Percentiles rank a stretch among this genome's conserved stretches.
Conservation (phyloP, 495 filamentous ascomycete species). For the Hypoxylon rickii region DNA sequence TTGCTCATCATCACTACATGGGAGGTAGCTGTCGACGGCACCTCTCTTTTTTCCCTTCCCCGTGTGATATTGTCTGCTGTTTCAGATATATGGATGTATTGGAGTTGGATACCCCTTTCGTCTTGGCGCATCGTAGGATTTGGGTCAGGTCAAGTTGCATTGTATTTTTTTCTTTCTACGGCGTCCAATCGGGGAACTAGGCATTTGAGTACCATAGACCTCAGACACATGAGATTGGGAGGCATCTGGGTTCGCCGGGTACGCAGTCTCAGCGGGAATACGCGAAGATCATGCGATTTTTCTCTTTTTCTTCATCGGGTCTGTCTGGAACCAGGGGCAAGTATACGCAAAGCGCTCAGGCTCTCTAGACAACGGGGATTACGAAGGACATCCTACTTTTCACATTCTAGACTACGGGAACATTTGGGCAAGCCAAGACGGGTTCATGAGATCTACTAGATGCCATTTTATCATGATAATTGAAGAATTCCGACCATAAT, state of each 20-base stretch:
- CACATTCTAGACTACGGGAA: background rate
- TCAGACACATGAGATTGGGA: conserved; percentile 15
- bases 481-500: background rate
- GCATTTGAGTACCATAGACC: conserved; percentile 20
- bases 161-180: conserved; percentile 11
- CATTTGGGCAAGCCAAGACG: conserved; percentile 4
- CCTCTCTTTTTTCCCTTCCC: background rate
- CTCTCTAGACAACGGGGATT: conserved; percentile 7
- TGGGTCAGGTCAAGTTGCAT: conserved; percentile 16
- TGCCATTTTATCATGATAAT: background rate
- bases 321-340: background rate
- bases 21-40: conserved; percentile 2
- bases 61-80: conserved; percentile 13
- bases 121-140: conserved; percentile 13
- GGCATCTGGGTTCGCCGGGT: conserved; percentile 13
- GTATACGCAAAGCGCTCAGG: conserved; percentile 1
- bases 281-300: background rate
- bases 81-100: conserved; percentile 20
- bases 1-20: background rate
- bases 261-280: background rate
- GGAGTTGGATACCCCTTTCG: conserved; percentile 28
- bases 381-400: conserved; percentile 8
- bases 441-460: conserved; percentile 7
- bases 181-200: conserved; percentile 21
- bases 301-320: background rate